Evolutionary conservation across 2,329 filamentous ascomycete species (phyloP).

Genomic region (Ceratocystis diversiconidia): DNA sequence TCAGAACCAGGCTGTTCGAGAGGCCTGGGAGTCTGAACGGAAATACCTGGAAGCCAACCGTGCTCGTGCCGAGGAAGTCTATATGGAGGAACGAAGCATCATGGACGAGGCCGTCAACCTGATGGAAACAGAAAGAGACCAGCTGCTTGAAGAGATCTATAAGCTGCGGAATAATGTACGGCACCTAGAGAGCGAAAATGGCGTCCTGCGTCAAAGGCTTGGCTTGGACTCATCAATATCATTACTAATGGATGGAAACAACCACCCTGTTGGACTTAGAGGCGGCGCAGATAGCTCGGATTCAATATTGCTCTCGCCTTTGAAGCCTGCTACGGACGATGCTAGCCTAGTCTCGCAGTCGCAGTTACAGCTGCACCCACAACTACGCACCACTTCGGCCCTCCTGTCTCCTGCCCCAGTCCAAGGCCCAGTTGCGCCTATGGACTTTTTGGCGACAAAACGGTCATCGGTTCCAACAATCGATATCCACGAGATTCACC

Average conservation of each 20-base stretch:
- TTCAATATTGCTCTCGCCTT: constrained; percentile 18
- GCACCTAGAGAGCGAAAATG: constrained; percentile 28
- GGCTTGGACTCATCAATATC: not conserved
- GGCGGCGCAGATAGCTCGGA: constrained; percentile 17
- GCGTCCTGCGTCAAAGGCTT: constrained; percentile 21
- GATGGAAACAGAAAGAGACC: constrained; percentile 34
- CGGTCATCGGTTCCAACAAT: constrained; percentile 32
- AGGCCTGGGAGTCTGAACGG: constrained; percentile 41
- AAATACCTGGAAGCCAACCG: constrained; percentile 40
- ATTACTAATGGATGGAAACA: not conserved
- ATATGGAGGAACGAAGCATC: constrained; percentile 38
- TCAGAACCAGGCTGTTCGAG: constrained; percentile 32
- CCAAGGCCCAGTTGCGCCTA: constrained; percentile 19
- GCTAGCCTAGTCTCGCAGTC: not conserved
- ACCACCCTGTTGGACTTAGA: not conserved
- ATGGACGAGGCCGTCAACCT: constrained; percentile 37
- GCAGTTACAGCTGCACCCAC: not conserved
- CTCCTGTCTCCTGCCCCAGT: constrained; percentile 9
- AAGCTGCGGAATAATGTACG: constrained; percentile 29
- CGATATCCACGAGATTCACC: constrained; percentile 44
- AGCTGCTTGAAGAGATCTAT: constrained; percentile 30
- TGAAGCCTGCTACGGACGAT: constrained; percentile 17
- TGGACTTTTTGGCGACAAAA: constrained; percentile 26
- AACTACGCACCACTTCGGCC: not conserved
- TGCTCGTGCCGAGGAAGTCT: constrained; percentile 40